Evolutionary conservation across 805 yeast species (phyloP).

Genomic region (Teunomyces tritomae): DNA sequence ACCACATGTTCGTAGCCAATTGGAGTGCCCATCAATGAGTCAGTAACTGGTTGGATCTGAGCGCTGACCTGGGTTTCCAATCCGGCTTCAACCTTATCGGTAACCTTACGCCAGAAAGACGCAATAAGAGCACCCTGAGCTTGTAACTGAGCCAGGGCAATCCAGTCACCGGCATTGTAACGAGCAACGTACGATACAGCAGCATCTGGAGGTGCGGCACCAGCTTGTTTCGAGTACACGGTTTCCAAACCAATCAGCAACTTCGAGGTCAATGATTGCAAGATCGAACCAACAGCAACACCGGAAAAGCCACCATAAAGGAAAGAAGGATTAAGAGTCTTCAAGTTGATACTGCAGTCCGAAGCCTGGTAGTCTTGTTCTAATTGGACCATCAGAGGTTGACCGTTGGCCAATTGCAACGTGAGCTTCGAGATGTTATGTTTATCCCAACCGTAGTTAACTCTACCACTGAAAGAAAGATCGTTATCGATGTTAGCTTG

Average conservation of each 20-base stretch:
- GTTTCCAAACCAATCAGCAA: slow-evolving; percentile 91
- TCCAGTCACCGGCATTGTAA: slow-evolving; percentile 86
- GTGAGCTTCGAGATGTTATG: slow-evolving; percentile 77
- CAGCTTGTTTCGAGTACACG: slow-evolving; percentile 74
- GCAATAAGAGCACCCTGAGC: slow-evolving; percentile 89
- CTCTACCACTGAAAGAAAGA: slow-evolving; percentile 78
- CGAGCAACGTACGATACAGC: slow-evolving; percentile 88
- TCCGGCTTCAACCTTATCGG: slow-evolving; percentile 94
- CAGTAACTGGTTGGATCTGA: slow-evolving; percentile 68
- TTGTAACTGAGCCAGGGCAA: slow-evolving; percentile 88
- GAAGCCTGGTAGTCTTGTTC: slow-evolving; percentile 94
- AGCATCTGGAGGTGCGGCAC: slow-evolving; percentile 77
- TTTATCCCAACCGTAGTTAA: slow-evolving; percentile 88
- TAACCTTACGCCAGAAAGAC: slow-evolving; percentile 90
- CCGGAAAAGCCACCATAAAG: slow-evolving; percentile 79
- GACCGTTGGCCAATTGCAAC: slow-evolving; percentile 82
- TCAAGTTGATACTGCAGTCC: slow-evolving; percentile 86
- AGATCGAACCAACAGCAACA: slow-evolving; percentile 84
- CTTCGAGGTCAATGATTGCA: slow-evolving; percentile 83
- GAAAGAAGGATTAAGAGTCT: slow-evolving; percentile 85
- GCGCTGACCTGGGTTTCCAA: slow-evolving; percentile 83
- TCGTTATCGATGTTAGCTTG: slow-evolving; percentile 94
- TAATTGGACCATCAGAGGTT: slow-evolving; percentile 90
- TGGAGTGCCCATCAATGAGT: slow-evolving; percentile 73
- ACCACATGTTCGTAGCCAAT: slow-evolving; percentile 80